Evolutionary conservation across 2,329 filamentous ascomycete genomes (phyloP), one percentile per base, ranked within the genome.

Genomic region (Stagonosporopsis chrysanthemi): DNA sequence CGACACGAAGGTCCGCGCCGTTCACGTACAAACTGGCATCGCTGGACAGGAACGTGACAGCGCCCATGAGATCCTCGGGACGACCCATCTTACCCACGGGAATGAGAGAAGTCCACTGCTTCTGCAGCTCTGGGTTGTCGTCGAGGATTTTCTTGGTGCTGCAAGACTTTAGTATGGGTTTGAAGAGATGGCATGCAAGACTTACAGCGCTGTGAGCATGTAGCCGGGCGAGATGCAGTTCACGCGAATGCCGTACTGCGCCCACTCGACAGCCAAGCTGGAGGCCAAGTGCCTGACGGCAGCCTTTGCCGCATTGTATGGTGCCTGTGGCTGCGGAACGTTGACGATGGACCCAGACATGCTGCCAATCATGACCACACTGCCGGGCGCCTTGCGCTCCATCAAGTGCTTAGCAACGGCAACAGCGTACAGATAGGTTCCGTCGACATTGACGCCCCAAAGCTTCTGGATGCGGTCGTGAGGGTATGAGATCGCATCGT

Each of bases 191-290:
- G 11, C n/a, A 14, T 22, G 1, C 4, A 5, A 24, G 7, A 80
- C 90, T 86, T 83, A 94, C 90, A 97, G 80, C 56, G 92, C 90
- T 15, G 94, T 97, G 65, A 97, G 81, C 94, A 98, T 98, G 79
- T 98, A 98, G 41, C 95, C 94, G 0, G 94, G 94, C 28, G 89
- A 92, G 75, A 98, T 95, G 78, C 91, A 95, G 81, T 98, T 98
- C 66, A 98, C 94, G 33, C 94, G 87, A 72, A 98, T 97, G 65
- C 89, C 89, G 35, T 89, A 87, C 66, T 88, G 84, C 0, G 94
- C 92, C 94, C 95, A 98, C 78, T 98, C 95, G 47, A 97, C 93
- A 33, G 93, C 93, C 68, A 97, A 83, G 63, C 90, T 95, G 35
- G 90, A 86, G 12, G 92, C 92, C 59, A 98, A 79, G 78, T 98